phyloP scores from a whole-genome alignment of 2,329 filamentous ascomycete species.

The Lojkania enalia region DNA sequence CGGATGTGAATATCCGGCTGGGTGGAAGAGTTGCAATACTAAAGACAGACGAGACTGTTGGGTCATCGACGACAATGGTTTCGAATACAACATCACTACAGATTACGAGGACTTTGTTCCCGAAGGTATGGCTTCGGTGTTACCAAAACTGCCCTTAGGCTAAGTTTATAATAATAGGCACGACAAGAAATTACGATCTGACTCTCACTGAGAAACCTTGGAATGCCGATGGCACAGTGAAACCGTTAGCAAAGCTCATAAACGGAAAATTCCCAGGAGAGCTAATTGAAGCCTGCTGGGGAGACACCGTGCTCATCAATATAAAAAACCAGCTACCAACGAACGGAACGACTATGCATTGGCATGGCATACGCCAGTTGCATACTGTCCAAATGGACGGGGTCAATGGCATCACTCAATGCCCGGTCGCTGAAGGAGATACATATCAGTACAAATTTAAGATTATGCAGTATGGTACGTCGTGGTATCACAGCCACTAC shows the following conservation, averaged over 20 bases:
- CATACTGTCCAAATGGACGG: constrained; percentile 60
- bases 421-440: constrained; percentile 53
- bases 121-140: constrained; percentile 5
- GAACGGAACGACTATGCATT: constrained; percentile 66
- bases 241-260: constrained; percentile 25
- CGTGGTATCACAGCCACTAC: constrained; percentile 48
- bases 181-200: constrained; percentile 3
- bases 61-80: constrained; percentile 24
- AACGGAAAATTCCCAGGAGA: constrained; percentile 26
- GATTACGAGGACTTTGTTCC: constrained; percentile 24
- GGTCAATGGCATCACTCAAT: constrained; percentile 52
- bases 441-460: constrained; percentile 24
- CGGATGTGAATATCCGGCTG: constrained; percentile 23
- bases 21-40: constrained; percentile 26
- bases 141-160: not conserved
- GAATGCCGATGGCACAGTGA: constrained; percentile 24
- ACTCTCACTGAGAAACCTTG: constrained; percentile 15
- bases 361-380: constrained; percentile 60
- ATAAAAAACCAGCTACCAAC: constrained; percentile 56
- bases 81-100: constrained; percentile 26
- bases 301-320: constrained; percentile 23
- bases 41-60: constrained; percentile 27
- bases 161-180: not conserved
- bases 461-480: constrained; percentile 22
- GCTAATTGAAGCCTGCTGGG: constrained; percentile 28